Percentiles rank a stretch among this genome's conserved stretches.
These are phyloP conservation scores for Aplosporella prunicola DNA, from an alignment of 2,329 filamentous ascomycete species.

Conservation along the genomic window DNA sequence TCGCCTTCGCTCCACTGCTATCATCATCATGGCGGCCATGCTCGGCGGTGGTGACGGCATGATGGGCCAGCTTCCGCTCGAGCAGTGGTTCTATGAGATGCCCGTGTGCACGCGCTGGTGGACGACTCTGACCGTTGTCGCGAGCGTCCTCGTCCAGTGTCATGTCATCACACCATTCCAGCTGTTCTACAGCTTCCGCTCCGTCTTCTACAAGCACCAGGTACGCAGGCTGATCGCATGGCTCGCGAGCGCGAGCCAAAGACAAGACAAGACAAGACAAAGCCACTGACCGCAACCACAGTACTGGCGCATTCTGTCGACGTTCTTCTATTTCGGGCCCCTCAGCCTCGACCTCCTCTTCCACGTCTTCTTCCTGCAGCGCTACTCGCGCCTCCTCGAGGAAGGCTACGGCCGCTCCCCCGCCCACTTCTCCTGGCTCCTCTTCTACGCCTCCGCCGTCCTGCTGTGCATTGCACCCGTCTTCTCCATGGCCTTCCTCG, in stretches of 20 bases:
- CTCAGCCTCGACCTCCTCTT: conserved; percentile 90
- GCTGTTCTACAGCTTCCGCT: conserved; percentile 90
- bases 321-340: conserved; percentile 95
- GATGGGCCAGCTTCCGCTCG: conserved; percentile 62
- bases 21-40: conserved; percentile 36
- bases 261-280: conserved; percentile 11
- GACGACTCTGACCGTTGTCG: conserved; percentile 85
- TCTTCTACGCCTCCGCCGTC: conserved; percentile 72
- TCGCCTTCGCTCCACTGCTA: not conserved
- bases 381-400: conserved; percentile 89
- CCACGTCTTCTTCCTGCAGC: conserved; percentile 96
- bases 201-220: conserved; percentile 87
- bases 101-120: conserved; percentile 92
- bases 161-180: conserved; percentile 88
- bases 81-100: conserved; percentile 99
- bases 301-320: conserved; percentile 96
- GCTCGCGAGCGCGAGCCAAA: conserved; percentile 4
- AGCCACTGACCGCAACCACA: too few relatives aligned
- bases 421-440: conserved; percentile 89
- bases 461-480: conserved; percentile 76
- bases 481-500: conserved; percentile 85
- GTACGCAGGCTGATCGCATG: conserved; percentile 48
- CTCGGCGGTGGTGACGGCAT: conserved; percentile 31
- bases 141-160: conserved; percentile 84
- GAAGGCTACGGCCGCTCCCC: conserved; percentile 87